Evolutionary conservation across 768 basidiomycete genomes (phyloP).

Genomic region (Russula vinacea): DNA sequence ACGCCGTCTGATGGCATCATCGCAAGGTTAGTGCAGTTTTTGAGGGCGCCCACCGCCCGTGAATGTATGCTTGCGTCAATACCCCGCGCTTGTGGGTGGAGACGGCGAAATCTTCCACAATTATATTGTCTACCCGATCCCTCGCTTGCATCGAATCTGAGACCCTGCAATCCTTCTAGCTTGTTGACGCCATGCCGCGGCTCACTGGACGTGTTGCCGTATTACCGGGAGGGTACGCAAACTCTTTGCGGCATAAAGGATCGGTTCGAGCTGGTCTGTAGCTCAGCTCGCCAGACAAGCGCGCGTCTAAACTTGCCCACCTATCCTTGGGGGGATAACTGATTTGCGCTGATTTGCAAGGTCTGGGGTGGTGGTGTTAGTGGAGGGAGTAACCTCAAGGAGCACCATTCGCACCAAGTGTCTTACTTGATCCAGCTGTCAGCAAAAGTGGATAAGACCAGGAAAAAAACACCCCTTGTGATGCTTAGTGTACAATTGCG

Average conservation of each 20-base stretch:
- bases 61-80: not conserved
- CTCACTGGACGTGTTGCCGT: not conserved
- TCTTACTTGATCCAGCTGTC: not conserved
- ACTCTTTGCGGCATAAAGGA: not conserved
- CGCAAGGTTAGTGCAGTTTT: slow-evolving; percentile 6
- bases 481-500: not conserved
- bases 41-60: slow-evolving; percentile 5
- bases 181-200: not conserved
- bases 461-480: not conserved
- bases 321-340: not conserved
- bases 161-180: not conserved
- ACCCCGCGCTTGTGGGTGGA: not conserved
- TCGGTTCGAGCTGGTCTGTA: slow-evolving; percentile 15
- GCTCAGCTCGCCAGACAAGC: not conserved
- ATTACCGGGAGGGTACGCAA: not conserved
- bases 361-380: not conserved
- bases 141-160: not conserved
- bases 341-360: not conserved
- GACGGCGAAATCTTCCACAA: not conserved
- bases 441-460: slow-evolving; percentile 13
- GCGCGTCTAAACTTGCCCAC: slow-evolving; percentile 7
- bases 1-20: slow-evolving; percentile 13
- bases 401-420: not conserved
- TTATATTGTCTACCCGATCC: not conserved
- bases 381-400: not conserved